Conservation (phyloP, 2,329 filamentous ascomycete species). For the Pseudopithomyces chartarum region DNA sequence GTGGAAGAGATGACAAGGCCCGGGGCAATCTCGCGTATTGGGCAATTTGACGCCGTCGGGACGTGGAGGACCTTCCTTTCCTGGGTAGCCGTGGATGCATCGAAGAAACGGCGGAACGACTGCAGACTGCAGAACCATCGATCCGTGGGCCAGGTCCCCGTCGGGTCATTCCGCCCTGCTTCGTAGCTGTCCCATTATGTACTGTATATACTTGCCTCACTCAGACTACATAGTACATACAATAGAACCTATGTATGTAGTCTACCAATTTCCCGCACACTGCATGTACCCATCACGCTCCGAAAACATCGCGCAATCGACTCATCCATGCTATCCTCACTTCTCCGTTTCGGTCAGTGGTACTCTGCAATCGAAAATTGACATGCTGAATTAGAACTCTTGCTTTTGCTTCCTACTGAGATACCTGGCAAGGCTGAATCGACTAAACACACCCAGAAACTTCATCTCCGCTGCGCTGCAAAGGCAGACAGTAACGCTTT, state of each 20-base stretch:
- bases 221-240: too few relatives aligned
- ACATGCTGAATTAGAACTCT: constrained; percentile 22
- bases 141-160: neutral
- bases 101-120: neutral
- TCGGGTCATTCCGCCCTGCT: neutral
- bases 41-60: constrained; percentile 9
- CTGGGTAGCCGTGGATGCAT: neutral
- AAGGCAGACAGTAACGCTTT: constrained; percentile 35
- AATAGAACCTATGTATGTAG: too few relatives aligned
- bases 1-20: neutral
- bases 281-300: too few relatives aligned
- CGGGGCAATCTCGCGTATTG: constrained; percentile 15
- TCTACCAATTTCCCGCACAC: too few relatives aligned
- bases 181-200: neutral
- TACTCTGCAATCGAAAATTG: neutral
- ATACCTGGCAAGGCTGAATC: constrained; percentile 33
- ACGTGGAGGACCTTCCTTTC: constrained; percentile 6
- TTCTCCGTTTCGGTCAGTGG: neutral
- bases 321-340: too few relatives aligned
- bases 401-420: constrained; percentile 32
- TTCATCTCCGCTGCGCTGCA: constrained; percentile 34
- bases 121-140: neutral
- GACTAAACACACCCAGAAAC: constrained; percentile 27
- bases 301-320: too few relatives aligned
- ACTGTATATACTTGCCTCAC: too few relatives aligned